Evolutionary conservation across 257 asterid genomes (phyloP), one percentile per base, ranked within the genome.

Genomic region (Solanum microdontum): DNA sequence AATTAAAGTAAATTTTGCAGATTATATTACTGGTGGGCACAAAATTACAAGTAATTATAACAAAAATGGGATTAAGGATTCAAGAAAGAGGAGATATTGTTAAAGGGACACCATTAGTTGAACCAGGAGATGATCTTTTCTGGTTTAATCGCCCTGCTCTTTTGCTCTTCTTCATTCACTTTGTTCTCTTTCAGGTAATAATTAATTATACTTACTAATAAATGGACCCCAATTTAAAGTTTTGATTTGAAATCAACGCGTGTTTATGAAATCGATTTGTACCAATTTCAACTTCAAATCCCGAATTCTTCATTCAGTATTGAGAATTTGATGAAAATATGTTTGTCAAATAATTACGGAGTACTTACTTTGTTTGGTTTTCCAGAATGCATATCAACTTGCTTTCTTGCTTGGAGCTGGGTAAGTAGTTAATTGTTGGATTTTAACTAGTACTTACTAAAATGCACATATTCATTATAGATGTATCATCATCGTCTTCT

Each of bases 331-430:
- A 82, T 82, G 45, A 34, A 3, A 21, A 21, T 64, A n/a, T n/a
- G 33, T 39, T 43, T 60, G 39, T 51, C 40, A 11, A 11, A 36
- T 58, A 23, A 36, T 62, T 62, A 62, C 19, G 2, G 3, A 1
- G 10, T 51, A 51, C 23, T 51, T 51, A 51, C 62, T 15, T 17
- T 14, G 3, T 69, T 48, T 76, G 64, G 36, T 26, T 74, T 75
- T 86, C 23, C 43, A 76, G 88, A 76, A 76, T 86, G 88, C 88
- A 76, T 87, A 55, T 32, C 68, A 75, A 40, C 77, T 87, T 13
- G 88, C 86, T 39, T 86, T 76, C 88, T 86, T 76, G 84, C 30
- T 19, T 75, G 77, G 88, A 86, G 85, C 48, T 86, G 77, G 85
- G 77, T 75, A 75, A 75, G 43, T 8, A 74, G 4, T 36, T 62